These are phyloP conservation scores for Craterostigma plantagineum DNA, from an alignment of 257 asterid species.

Conservation along the genomic window DNA sequence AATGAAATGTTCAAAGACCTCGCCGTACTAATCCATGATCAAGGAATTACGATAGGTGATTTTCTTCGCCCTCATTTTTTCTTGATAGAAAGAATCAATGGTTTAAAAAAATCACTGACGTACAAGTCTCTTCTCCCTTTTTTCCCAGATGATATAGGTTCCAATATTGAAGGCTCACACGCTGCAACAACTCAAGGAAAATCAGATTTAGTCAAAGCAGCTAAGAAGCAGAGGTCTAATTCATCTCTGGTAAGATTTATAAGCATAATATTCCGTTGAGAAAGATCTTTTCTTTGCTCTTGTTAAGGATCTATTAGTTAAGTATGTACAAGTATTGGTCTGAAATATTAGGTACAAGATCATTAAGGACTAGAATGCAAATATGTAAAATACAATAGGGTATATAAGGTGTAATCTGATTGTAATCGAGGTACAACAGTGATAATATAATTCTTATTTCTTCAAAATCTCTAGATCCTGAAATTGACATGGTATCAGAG, in stretches of 20 bases:
- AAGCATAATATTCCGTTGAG: neutral
- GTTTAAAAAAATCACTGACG: constrained; percentile 9
- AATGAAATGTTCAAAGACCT: constrained; percentile 91
- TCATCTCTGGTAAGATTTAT: constrained; percentile 61
- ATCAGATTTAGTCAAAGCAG: constrained; percentile 75
- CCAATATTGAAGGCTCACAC: constrained; percentile 62
- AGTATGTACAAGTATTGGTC: too few species aligned
- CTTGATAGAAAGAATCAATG: neutral
- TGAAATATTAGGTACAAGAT: too few species aligned
- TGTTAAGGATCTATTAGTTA: too few species aligned
- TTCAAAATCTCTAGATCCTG: too few species aligned
- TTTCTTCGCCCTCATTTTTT: constrained; percentile 4
- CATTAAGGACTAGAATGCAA: too few species aligned
- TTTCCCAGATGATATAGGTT: constrained; percentile 58
- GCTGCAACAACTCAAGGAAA: constrained; percentile 78
- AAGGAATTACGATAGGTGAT: constrained; percentile 84
- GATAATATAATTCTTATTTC: too few species aligned
- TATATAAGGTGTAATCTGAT: too few species aligned
- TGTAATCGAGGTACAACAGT: too few species aligned
- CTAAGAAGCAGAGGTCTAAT: constrained; percentile 74
- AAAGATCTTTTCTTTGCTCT: neutral
- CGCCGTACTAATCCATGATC: constrained; percentile 77
- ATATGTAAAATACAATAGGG: too few species aligned
- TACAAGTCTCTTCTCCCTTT: neutral
- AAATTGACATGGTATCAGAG: too few species aligned